These are phyloP conservation scores for Pyropia haitanensis DNA, from an alignment of 23 red algal species.

Conservation along the genomic window DNA sequence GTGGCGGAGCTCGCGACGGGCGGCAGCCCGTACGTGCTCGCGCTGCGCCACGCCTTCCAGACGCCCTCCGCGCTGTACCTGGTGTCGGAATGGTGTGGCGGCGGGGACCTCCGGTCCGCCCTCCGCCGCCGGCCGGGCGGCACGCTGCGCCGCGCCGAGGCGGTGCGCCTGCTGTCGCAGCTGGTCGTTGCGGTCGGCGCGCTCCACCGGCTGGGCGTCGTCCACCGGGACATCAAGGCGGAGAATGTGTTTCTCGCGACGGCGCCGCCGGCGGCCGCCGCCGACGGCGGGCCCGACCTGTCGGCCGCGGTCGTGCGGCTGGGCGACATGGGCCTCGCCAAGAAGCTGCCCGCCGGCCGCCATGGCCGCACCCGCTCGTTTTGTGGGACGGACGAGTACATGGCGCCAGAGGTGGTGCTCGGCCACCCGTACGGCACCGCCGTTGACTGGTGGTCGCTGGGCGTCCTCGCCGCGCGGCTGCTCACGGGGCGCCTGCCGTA, in stretches of 20 bases:
- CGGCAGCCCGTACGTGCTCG: conserved; percentile 57
- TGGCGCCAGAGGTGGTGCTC: conserved; percentile 73
- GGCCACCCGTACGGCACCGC: conserved; percentile 32
- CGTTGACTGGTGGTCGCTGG: conserved; percentile 47
- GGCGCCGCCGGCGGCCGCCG: background rate
- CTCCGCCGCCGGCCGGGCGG: conserved; percentile 12
- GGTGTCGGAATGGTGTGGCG: conserved; percentile 80
- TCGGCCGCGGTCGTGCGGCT: conserved; percentile 41
- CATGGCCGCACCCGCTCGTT: conserved; percentile 58
- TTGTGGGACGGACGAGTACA: conserved; percentile 62
- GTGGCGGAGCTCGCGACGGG: conserved; percentile 41
- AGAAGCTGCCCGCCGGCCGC: conserved; percentile 31
- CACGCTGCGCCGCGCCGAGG: conserved; percentile 19
- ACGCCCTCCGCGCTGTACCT: conserved; percentile 62
- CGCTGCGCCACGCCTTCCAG: conserved; percentile 81
- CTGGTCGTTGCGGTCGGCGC: conserved; percentile 63
- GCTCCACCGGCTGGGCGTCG: conserved; percentile 44
- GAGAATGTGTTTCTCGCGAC: conserved; percentile 69
- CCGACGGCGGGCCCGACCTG: too few relatives aligned
- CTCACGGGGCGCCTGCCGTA: conserved; percentile 70
- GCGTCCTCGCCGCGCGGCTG: conserved; percentile 55
- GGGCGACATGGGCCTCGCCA: conserved; percentile 78
- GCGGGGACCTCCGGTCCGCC: conserved; percentile 58
- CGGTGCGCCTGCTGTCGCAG: conserved; percentile 34
- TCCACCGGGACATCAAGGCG: conserved; percentile 78